Percentiles rank a stretch among this genome's conserved stretches.
Conservation (phyloP, 2,329 filamentous ascomycete genomes). For the Diaporthe longicolla region DNA sequence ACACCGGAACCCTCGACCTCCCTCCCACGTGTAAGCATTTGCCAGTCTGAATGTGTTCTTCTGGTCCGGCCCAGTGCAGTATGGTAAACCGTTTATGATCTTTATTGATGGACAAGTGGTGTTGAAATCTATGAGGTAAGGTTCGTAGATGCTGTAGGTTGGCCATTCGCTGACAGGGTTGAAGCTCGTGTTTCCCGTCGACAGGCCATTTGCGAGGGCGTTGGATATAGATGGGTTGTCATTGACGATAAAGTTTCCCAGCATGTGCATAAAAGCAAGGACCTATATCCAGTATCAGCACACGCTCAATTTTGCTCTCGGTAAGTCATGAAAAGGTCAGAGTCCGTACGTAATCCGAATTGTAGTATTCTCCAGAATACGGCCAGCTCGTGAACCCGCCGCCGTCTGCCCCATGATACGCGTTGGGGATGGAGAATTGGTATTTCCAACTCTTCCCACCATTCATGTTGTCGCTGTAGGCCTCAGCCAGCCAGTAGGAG, state of each 20-base stretch:
- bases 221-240: conserved; percentile 9
- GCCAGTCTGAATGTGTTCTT: conserved; percentile 15
- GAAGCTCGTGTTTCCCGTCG: conserved; percentile 1
- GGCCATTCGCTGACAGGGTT: conserved; percentile 32
- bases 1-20: conserved; percentile 10
- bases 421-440: conserved; percentile 29
- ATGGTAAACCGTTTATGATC: background rate
- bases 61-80: conserved; percentile 20
- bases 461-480: conserved; percentile 14
- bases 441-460: conserved; percentile 25
- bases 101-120: conserved; percentile 23
- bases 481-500: conserved; percentile 32
- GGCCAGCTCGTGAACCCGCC: conserved; percentile 14
- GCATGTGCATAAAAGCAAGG: conserved; percentile 27
- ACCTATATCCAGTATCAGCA: conserved; percentile 9
- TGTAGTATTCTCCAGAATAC: conserved; percentile 6
- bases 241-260: conserved; percentile 26
- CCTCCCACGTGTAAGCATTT: conserved; percentile 31
- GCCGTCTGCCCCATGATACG: conserved; percentile 25
- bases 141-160: conserved; percentile 15
- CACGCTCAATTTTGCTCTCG: background rate
- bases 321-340: background rate
- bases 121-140: conserved; percentile 19
- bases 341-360: conserved; percentile 3
- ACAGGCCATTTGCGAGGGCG: conserved; percentile 20